Base-by-base conservation (phyloP, 2,329 filamentous ascomycete species). In the Talaromyces verruculosus region DNA sequence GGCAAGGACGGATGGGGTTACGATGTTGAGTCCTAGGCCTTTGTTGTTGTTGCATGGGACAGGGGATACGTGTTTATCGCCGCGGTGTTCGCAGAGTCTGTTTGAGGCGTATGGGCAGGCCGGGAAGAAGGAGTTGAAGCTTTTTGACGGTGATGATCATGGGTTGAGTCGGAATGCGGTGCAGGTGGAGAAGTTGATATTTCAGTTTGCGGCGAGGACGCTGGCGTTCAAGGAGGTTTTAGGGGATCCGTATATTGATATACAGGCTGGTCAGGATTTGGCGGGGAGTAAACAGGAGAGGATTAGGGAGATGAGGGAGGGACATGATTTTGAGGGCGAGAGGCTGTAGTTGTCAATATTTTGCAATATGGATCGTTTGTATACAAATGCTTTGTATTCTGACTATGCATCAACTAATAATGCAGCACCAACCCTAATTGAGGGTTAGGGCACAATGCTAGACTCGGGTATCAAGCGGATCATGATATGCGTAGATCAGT, bases 71-170 rank as follows among this genome's bases (percentile, higher is more conserved):
- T 79, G 76, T 33, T 65, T 81, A 8, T 73, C 72, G 53, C 69
- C 69, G 8, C 58, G 64, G 1, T 81, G 78, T 66, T 77, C 75
- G 39, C 70, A 77, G 68, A 69, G 71, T 60, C 65, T 82, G 66
- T 80, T 76, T 67, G 68, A 71, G 17, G 68, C 71, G 68, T 82
- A 82, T 71, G 77, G 77, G 0, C 61, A 59, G 1, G 66, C 69
- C n/a, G 77, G 76, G 1, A 65, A 74, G 17, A 68, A 76, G 39
- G 70, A 72, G 67, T 51, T 81, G 68, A 74, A 77, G 66, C 67
- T 81, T 1, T 82, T 81, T 69, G 73, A 78, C 5, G 74, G 74
- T 0, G 79, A 82, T 66, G 77, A 81, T 68, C 80, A 83, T 72
- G 76, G 77, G 13, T 70, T 82, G 61, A 79, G 72, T n/a, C 61